These are phyloP conservation scores for Centella asiatica DNA, from an alignment of 129 eudicot species.

Conservation along the genomic window DNA sequence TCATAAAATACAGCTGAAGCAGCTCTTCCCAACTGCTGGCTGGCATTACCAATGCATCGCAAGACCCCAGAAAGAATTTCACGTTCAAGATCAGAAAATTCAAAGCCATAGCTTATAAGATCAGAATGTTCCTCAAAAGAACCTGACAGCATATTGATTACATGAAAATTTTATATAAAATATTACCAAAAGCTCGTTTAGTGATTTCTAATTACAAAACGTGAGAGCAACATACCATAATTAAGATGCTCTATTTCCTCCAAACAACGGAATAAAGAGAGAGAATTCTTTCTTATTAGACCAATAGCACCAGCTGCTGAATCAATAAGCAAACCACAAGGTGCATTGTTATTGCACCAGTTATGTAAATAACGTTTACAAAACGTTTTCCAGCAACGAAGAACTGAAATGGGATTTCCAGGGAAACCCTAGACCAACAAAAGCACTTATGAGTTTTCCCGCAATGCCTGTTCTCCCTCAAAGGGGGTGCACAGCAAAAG, in stretches of 20 bases:
- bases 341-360: constrained; percentile 69
- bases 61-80: constrained; percentile 59
- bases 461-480: not conserved
- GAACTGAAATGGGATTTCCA: constrained; percentile 51
- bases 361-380: constrained; percentile 49
- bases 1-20: constrained; percentile 65
- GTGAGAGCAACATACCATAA: constrained; percentile 35
- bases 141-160: constrained; percentile 32
- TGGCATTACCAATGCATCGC: constrained; percentile 47
- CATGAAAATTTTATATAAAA: constrained; percentile 3
- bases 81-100: constrained; percentile 38
- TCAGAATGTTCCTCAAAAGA: constrained; percentile 46
- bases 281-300: constrained; percentile 55
- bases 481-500: not conserved
- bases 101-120: constrained; percentile 35
- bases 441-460: constrained; percentile 17
- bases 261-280: constrained; percentile 69
- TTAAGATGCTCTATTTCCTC: constrained; percentile 77
- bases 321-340: constrained; percentile 62
- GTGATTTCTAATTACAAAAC: constrained; percentile 1
- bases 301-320: constrained; percentile 62
- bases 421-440: constrained; percentile 52
- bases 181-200: constrained; percentile 1
- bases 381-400: constrained; percentile 69
- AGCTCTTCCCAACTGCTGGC: constrained; percentile 78